Percentiles rank a stretch among this genome's conserved stretches.
Evolutionary conservation across 2,329 filamentous ascomycete species (phyloP).

Genomic region (Aspergillus nomiae): DNA sequence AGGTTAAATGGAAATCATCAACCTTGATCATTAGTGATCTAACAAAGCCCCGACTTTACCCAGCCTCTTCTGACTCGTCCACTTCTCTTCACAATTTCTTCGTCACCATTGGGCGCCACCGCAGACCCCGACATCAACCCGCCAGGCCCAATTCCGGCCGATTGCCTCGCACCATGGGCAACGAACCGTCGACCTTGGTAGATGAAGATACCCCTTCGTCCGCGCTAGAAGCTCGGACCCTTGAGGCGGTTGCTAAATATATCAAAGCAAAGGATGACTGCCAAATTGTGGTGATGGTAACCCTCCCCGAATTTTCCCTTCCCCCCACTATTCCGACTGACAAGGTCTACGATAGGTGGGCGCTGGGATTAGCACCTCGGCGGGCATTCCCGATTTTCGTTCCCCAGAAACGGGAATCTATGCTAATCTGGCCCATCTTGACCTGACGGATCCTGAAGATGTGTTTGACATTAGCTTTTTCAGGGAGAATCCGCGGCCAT

Average conservation of each 20-base stretch:
- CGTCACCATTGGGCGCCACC: conserved; percentile 26
- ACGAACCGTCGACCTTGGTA: conserved; percentile 72
- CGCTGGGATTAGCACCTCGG: conserved; percentile 68
- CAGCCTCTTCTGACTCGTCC: background rate
- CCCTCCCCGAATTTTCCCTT: conserved; percentile 17
- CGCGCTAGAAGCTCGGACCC: conserved; percentile 67
- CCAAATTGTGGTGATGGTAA: conserved; percentile 77
- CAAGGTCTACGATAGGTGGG: conserved; percentile 59
- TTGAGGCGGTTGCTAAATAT: conserved; percentile 76
- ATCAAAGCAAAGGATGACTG: conserved; percentile 70
- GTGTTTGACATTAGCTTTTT: conserved; percentile 96
- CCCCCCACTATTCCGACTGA: conserved; percentile 4
- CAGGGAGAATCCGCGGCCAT: conserved; percentile 77
- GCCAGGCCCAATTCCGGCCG: conserved; percentile 18
- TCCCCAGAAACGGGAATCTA: conserved; percentile 93
- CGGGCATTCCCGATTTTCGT: conserved; percentile 84
- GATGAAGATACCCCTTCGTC: conserved; percentile 65
- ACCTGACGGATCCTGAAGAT: conserved; percentile 85
- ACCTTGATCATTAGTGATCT: background rate
- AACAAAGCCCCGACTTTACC: background rate
- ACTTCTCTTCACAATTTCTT: background rate
- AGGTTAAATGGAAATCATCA: background rate
- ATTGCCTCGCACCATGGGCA: conserved; percentile 66
- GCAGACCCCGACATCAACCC: conserved; percentile 24
- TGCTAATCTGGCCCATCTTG: conserved; percentile 81